These are phyloP conservation scores for Apiotrichum montevideense DNA, from an alignment of 1,284 basidiomycete genomes.

Conservation along the genomic window DNA sequence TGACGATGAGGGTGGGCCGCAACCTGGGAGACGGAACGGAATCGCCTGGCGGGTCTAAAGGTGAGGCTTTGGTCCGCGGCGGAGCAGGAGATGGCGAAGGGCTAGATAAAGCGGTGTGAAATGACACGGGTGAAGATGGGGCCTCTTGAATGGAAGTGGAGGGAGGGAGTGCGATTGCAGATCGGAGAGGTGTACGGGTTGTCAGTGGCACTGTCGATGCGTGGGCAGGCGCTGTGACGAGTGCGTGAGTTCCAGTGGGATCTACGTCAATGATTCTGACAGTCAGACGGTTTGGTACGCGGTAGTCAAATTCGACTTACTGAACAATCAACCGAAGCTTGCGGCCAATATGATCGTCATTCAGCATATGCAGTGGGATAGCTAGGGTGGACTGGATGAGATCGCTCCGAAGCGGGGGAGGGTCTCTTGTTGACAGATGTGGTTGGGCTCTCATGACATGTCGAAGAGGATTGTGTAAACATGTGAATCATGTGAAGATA, in stretches of 20 bases:
- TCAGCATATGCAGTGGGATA: neutral
- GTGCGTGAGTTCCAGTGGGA: neutral
- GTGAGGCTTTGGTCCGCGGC: too few relatives aligned
- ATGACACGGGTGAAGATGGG: neutral
- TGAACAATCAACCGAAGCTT: slow-evolving; percentile 1
- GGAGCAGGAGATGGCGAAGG: neutral
- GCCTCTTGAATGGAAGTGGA: neutral
- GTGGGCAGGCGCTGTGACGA: neutral
- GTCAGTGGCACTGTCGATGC: neutral
- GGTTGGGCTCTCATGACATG: too few relatives aligned
- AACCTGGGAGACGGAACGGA: neutral
- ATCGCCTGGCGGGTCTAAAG: too few relatives aligned
- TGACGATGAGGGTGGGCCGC: neutral
- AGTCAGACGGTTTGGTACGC: neutral
- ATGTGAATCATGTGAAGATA: too few relatives aligned
- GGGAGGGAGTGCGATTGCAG: neutral
- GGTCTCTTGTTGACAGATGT: neutral
- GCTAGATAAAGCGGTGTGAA: neutral
- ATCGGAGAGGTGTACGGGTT: neutral
- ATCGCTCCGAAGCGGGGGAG: neutral
- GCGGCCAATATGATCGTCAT: neutral
- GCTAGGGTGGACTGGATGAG: neutral
- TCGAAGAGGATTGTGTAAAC: too few relatives aligned
- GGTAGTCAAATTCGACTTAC: neutral
- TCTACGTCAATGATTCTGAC: neutral